These are phyloP conservation scores for Cynara cardunculus DNA, from an alignment of 129 eudicot genomes.

Conservation along the genomic window DNA sequence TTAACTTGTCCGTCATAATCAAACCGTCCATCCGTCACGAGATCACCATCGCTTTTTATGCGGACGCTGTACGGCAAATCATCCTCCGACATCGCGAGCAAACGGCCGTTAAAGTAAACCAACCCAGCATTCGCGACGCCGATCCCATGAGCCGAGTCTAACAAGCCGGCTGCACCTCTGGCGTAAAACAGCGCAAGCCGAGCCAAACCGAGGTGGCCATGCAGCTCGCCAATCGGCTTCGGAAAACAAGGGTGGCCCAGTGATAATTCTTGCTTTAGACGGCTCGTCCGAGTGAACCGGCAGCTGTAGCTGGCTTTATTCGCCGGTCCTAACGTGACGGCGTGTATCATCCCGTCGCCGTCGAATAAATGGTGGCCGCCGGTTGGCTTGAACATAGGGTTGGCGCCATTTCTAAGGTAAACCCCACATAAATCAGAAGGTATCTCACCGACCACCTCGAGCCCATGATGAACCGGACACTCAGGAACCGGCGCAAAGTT, in stretches of 20 bases:
- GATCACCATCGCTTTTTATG: slow-evolving; percentile 50
- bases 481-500: slow-evolving; percentile 76
- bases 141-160: slow-evolving; percentile 36
- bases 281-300: slow-evolving; percentile 62
- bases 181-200: slow-evolving; percentile 56
- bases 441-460: slow-evolving; percentile 54
- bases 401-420: slow-evolving; percentile 66
- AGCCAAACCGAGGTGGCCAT: slow-evolving; percentile 69
- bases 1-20: slow-evolving; percentile 61
- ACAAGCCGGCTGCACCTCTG: slow-evolving; percentile 43
- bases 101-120: slow-evolving; percentile 61
- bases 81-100: slow-evolving; percentile 88
- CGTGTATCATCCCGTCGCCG: slow-evolving; percentile 90
- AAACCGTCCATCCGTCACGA: slow-evolving; percentile 57
- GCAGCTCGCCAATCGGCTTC: slow-evolving; percentile 80
- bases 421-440: slow-evolving; percentile 49
- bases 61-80: slow-evolving; percentile 64
- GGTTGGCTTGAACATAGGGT: slow-evolving; percentile 47
- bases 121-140: slow-evolving; percentile 81
- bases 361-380: slow-evolving; percentile 66
- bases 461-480: slow-evolving; percentile 52
- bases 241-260: slow-evolving; percentile 54
- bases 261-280: slow-evolving; percentile 42
- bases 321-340: slow-evolving; percentile 41
- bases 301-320: slow-evolving; percentile 49